A percentile compares a stretch with the other conserved stretches of the same genome.
phyloP scores from a whole-genome alignment of 2,329 filamentous ascomycete species.

The Fusarium hainanense region DNA sequence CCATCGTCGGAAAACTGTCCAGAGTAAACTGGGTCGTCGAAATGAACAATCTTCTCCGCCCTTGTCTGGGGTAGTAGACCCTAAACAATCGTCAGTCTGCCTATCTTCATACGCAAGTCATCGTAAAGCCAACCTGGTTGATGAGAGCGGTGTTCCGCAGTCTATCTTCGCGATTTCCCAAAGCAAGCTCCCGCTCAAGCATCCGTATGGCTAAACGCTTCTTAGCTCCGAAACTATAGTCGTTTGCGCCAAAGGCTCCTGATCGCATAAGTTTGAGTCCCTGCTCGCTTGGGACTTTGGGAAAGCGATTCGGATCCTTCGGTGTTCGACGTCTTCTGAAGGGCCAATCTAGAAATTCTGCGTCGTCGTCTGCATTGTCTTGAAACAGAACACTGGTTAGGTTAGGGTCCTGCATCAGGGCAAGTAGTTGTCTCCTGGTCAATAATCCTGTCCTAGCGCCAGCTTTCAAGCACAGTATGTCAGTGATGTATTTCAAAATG shows the following conservation, averaged over 20 bases:
- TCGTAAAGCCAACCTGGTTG: slow-evolving; percentile 65
- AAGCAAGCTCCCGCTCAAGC: slow-evolving; percentile 83
- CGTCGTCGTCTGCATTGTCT: slow-evolving; percentile 53
- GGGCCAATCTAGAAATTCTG: slow-evolving; percentile 54
- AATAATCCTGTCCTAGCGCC: slow-evolving; percentile 48
- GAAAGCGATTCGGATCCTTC: slow-evolving; percentile 72
- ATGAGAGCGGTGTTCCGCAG: slow-evolving; percentile 73
- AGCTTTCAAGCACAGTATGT: slow-evolving; percentile 31
- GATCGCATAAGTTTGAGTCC: slow-evolving; percentile 84
- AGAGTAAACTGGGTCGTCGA: slow-evolving; percentile 87
- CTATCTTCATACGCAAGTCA: neutral
- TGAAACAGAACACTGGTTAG: slow-evolving; percentile 52
- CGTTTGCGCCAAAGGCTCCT: slow-evolving; percentile 80
- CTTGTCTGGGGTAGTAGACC: slow-evolving; percentile 80
- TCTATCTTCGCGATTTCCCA: slow-evolving; percentile 69
- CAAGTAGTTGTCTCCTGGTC: slow-evolving; percentile 53
- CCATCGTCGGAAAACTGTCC: slow-evolving; percentile 97
- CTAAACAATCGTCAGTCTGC: slow-evolving; percentile 53
- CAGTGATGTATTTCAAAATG: neutral
- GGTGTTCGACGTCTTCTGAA: slow-evolving; percentile 55
- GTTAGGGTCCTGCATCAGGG: slow-evolving; percentile 54
- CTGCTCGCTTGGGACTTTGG: slow-evolving; percentile 84
- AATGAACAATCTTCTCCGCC: slow-evolving; percentile 89
- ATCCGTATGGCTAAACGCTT: slow-evolving; percentile 76
- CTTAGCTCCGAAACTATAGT: slow-evolving; percentile 63